Evolutionary conservation across 148 eudicot species (phyloP).

Genomic region (Tetragonia tetragonoides): DNA sequence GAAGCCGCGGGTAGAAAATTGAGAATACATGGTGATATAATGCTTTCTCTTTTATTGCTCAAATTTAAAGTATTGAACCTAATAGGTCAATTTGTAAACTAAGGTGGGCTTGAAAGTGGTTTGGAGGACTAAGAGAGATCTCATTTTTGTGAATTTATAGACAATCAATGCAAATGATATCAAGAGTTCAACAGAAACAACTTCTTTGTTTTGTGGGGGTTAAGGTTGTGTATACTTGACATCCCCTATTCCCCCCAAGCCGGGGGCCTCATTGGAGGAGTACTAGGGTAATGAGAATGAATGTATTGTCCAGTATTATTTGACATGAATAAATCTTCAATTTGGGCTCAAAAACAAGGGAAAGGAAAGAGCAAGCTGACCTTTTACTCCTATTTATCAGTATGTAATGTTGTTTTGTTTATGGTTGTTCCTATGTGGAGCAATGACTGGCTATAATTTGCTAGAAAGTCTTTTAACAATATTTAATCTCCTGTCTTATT

Average conservation of each 20-base stretch:
- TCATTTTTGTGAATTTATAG: background rate
- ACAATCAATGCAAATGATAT: no score
- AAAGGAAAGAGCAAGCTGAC: background rate
- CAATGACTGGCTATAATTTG: background rate
- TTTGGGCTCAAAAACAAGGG: background rate
- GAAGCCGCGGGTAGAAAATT: background rate
- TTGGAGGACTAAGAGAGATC: background rate
- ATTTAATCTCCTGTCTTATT: background rate
- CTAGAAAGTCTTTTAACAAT: background rate
- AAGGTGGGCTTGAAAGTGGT: background rate
- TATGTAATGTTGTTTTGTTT: background rate
- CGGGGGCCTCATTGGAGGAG: no score
- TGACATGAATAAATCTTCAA: background rate
- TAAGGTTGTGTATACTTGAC: no score
- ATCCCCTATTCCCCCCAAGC: no score
- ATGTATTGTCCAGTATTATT: background rate
- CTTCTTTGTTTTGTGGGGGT: no score
- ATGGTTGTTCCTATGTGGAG: background rate
- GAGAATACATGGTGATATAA: background rate
- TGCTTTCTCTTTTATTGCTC: constrained; percentile 1
- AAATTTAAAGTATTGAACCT: background rate
- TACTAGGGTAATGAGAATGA: no score
- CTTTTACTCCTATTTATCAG: background rate
- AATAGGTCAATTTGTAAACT: background rate
- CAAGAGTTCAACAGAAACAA: no score